Evolutionary conservation across 495 filamentous ascomycete genomes (phyloP), one percentile per base, ranked within the genome.

Genomic region (Penicillium maclennaniae): DNA sequence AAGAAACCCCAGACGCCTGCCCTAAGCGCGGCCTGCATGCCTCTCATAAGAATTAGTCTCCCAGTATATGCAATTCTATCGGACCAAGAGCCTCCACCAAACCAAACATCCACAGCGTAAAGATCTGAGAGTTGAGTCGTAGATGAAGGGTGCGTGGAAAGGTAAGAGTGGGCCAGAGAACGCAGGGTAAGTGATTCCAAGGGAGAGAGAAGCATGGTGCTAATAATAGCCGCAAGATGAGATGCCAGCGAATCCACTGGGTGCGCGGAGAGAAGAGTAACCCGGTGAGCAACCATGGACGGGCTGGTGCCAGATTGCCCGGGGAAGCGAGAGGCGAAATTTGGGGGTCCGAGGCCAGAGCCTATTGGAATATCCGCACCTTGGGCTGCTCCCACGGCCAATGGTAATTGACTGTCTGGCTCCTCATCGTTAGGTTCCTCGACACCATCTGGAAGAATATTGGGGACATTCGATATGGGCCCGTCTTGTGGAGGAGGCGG

Each of bases 241-340:
- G 69, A 71, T 17, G 75, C 70, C 17, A 80, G 59, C 5, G 70
- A 73, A 53, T 76, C 70, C 6, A 75, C 69, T 3, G 72, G 70
- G 42, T 76, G 68, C 5, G 71, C 66, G n/a, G 76, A 77, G n/a
- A 81, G 75, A 4, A 76, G 68, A 0, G 78, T 81, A 4, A 80
- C 68, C 45, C 78, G 69, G 51, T 79, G 70, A 16, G 65, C 49
- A 7, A 49, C 50, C 28, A 59, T 41, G 26, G 46, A 41, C 9
- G 47, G 37, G 36, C 36, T 48, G n/a, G 42, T 49, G 2, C 43
- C 17, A 28, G 53, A 23, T 28, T 42, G 57, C 44, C 54, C 47
- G 39, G 59, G 9, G 38, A 48, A 54, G 49, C 31, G 63, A 62
- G 51, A 60, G 14, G 48, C 28, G 10, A 44, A 45, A n/a, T 41